Evolutionary conservation across 2,329 filamentous ascomycete genomes (phyloP).

Genomic region (Sclerotinia borealis): DNA sequence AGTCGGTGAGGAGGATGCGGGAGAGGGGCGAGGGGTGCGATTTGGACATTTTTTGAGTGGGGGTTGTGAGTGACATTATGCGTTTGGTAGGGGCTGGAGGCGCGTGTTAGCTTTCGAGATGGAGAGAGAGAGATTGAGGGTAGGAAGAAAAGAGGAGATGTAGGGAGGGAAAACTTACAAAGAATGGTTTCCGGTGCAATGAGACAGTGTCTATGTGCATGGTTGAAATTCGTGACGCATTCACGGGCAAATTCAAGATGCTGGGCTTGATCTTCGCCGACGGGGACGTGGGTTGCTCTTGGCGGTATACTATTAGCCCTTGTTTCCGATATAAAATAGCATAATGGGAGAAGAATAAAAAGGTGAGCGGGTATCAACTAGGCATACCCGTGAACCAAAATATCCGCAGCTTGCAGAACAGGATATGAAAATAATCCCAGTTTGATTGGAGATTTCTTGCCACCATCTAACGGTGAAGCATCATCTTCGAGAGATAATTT

Average conservation of each 20-base stretch:
- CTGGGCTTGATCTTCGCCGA: constrained; percentile 91
- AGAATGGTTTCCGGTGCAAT: constrained; percentile 64
- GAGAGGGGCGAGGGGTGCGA: constrained; percentile 66
- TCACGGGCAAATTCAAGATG: constrained; percentile 91
- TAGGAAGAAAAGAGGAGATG: background rate
- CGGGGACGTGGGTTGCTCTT: constrained; percentile 87
- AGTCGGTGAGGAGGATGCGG: constrained; percentile 77
- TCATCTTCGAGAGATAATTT: constrained; percentile 63
- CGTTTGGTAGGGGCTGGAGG: constrained; percentile 57
- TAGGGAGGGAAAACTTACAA: constrained; percentile 43
- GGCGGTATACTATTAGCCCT: background rate
- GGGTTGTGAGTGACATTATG: constrained; percentile 82
- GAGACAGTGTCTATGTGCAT: constrained; percentile 59
- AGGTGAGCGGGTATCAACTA: background rate
- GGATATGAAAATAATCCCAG: constrained; percentile 94
- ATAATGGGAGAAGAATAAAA: background rate
- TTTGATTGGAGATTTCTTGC: constrained; percentile 61
- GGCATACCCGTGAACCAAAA: constrained; percentile 70
- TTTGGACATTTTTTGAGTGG: constrained; percentile 89
- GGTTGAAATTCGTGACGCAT: constrained; percentile 82
- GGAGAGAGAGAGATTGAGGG: background rate
- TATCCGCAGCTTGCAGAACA: constrained; percentile 90
- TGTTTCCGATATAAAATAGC: background rate
- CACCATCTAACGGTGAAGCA: constrained; percentile 50
- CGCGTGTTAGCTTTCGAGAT: background rate